Conservation (phyloP, 768 basidiomycete genomes). For the Tylopilus vinaceipallidus region DNA sequence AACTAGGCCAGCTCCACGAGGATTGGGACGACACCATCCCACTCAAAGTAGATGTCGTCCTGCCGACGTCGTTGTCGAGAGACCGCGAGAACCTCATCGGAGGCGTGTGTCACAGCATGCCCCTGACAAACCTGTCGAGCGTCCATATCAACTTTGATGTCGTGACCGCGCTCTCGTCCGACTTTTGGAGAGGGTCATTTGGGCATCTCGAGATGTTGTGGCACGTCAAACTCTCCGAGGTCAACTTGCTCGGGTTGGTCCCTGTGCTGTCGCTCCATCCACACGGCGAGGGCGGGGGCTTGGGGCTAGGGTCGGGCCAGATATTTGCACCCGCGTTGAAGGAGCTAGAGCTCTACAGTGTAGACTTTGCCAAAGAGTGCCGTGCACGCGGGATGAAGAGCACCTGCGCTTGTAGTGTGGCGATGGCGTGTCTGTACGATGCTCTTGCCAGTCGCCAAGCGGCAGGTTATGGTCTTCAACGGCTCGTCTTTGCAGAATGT, state of each 20-base stretch:
- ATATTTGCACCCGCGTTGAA: constrained; percentile 17
- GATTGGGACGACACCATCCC: constrained; percentile 22
- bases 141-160: constrained; percentile 11
- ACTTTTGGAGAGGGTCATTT: constrained; percentile 19
- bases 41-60: constrained; percentile 14
- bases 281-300: background rate
- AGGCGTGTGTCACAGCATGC: constrained; percentile 11
- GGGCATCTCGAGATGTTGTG: constrained; percentile 14
- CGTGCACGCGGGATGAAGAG: background rate
- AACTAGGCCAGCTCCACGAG: constrained; percentile 6
- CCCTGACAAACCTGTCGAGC: constrained; percentile 11
- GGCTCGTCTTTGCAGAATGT: constrained; percentile 13
- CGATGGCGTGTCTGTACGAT: constrained; percentile 13
- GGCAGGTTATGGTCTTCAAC: constrained; percentile 9
- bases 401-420: constrained; percentile 3
- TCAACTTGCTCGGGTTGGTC: constrained; percentile 10
- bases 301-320: background rate
- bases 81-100: constrained; percentile 14
- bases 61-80: constrained; percentile 2
- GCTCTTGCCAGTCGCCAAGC: constrained; percentile 14
- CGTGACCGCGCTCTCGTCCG: constrained; percentile 3
- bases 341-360: constrained; percentile 8
- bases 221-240: constrained; percentile 8
- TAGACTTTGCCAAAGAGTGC: constrained; percentile 12
- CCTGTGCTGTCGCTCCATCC: constrained; percentile 1